Base-by-base conservation (phyloP, 139 green algal species). In the Spirogloea muscicola region DNA sequence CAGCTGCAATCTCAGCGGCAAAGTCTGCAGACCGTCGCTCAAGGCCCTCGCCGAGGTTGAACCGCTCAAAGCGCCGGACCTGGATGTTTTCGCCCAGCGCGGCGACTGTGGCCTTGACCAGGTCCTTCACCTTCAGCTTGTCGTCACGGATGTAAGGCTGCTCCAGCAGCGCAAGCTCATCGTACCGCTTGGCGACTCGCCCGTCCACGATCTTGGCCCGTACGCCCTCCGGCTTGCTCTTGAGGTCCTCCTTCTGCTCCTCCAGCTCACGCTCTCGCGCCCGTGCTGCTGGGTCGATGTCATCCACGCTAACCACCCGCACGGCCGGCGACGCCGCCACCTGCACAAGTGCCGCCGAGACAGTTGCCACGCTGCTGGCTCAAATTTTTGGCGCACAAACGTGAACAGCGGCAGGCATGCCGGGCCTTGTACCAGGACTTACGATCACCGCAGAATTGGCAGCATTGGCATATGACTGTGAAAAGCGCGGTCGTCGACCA, bases 121-220 rank as follows among this genome's bases (percentile, higher is more conserved):
- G 82, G 49, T 98, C 88, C n/a, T 77, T 86, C 13, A 98, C 91
- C 0, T 87, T 96, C 84, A 94, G 94, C 84, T 63, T 86, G 3
- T 86, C 86, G 85, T 98, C 93, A 76, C 91, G 91, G 72, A 98
- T 92, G 85, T 90, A 98, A 1, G 84, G 71, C 85, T 98, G 92
- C 63, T 96, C 87, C 43, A 95, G 58, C 34, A 98, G 84, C 5
- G 87, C 85, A 74, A 89, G 83, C 84, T 96, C 88, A 37, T 90
- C 88, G 6, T 88, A 83, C 25, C 95, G 88, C 88, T 99, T 99
- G 36, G 84, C 85, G 38, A 97, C 74, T 6, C 94, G 90, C 16
- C 94, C 94, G 60, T 97, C 85, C 41, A 96, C 94, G 71, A 99
- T 97, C 88, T 98, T 98, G 38, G 79, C 87, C 33, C 89, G 86